A percentile compares a stretch with the other conserved stretches of the same genome.
Evolutionary conservation across 2,329 filamentous ascomycete species (phyloP).

Genomic region (Scortechinia acanthostroma): DNA sequence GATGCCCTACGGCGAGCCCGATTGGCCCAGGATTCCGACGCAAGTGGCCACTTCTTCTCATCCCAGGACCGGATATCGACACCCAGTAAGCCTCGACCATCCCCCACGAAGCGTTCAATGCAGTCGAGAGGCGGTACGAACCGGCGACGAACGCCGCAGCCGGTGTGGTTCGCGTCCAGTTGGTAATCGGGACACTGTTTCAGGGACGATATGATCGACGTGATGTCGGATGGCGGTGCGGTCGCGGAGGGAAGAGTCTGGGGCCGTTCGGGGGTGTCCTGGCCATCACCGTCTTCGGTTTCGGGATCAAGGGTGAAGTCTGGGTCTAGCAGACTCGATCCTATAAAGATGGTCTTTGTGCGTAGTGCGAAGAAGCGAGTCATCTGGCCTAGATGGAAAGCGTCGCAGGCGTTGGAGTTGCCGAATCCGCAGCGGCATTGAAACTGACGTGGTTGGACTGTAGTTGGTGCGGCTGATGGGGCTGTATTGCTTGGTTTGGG

Average conservation of each 20-base stretch:
- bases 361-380: constrained; percentile 28
- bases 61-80: background rate
- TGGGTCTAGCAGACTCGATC: constrained; percentile 24
- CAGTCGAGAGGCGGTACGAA: constrained; percentile 25
- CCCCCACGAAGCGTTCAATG: constrained; percentile 22
- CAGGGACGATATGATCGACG: constrained; percentile 20
- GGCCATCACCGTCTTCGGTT: constrained; percentile 6
- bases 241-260: background rate
- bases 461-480: constrained; percentile 8
- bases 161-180: constrained; percentile 26
- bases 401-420: constrained; percentile 29
- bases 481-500: constrained; percentile 8
- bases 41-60: background rate
- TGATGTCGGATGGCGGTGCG: constrained; percentile 16
- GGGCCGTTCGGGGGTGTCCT: too few species aligned
- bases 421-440: constrained; percentile 29
- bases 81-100: constrained; percentile 9
- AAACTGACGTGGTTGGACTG: constrained; percentile 13
- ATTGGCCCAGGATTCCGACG: background rate
- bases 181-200: constrained; percentile 30
- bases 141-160: constrained; percentile 28
- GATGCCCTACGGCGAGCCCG: background rate
- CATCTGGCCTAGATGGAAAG: constrained; percentile 33
- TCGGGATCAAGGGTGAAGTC: constrained; percentile 12
- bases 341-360: constrained; percentile 28